Base-by-base conservation (phyloP, 2,329 filamentous ascomycete species). In the Aspergillus sp. region DNA sequence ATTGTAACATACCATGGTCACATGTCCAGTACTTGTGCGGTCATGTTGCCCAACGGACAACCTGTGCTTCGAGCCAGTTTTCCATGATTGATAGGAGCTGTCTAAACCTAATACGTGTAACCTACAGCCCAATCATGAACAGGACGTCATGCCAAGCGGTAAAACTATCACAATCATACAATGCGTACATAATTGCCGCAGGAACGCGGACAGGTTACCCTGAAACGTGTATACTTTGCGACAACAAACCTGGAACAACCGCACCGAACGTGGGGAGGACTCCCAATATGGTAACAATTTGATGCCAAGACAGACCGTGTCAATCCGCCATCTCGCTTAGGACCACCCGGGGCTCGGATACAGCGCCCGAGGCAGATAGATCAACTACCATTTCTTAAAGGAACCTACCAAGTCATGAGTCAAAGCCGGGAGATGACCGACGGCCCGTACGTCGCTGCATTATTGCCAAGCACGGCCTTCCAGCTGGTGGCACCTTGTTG, bases 241-340 rank as follows among this genome's bases (percentile, higher is more conserved):
- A 45, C 41, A 45, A 45, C 41, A 10, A 45, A 45, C 41, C 41
- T 45, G 41, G 19, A 45, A 45, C 41, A 45, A 45, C 10, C 19
- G 4, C 41, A 2, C 41, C 19, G 4, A 78, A 85, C 6, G 82
- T 28, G 45, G 45, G 15, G 25, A n/a, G 21, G 84, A 64, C 82
- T 76, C 57, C 82, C 80, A 64, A 74, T 78, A 25, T 81, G 82
- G 53, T 75, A 84, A 47, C 85, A 86, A n/a, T 17, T 19, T 17
- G 23, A 23, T 49, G 45, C 45, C 38, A 80, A 84, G 36, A 82
- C 82, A 45, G 89, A 91, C 62, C 76, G 87, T 38, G 79, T 88
- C 0, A 70, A 91, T 19, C 89, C 89, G 63, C 76, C 91, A 17
- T 87, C 87, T 5, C 21, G 89, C 88, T 13, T 91, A 49, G 23